Conservation (phyloP, 129 eudicot genomes). For the Pseudognaphalium luteoalbum region DNA sequence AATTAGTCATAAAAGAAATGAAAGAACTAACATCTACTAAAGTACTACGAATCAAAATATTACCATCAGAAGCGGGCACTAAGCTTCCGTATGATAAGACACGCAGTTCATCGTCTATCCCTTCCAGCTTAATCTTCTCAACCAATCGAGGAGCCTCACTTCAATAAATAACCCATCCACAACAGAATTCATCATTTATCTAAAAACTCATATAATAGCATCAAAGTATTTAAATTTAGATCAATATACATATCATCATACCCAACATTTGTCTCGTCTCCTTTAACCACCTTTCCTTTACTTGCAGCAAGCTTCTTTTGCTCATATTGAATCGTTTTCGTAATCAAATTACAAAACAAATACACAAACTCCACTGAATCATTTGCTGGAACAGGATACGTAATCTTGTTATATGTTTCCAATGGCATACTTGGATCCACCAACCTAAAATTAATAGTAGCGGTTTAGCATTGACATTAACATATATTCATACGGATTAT, state of each 20-base stretch:
- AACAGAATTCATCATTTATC: slow-evolving; percentile 7
- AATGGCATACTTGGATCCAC: slow-evolving; percentile 73
- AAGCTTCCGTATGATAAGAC: slow-evolving; percentile 59
- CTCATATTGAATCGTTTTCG: slow-evolving; percentile 74
- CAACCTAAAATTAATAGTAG: slow-evolving; percentile 39
- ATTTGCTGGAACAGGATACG: slow-evolving; percentile 86
- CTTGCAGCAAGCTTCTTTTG: slow-evolving; percentile 42
- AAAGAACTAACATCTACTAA: not conserved
- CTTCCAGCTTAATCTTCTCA: slow-evolving; percentile 42
- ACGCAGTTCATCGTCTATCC: slow-evolving; percentile 41
- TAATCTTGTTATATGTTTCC: slow-evolving; percentile 64
- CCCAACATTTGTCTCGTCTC: slow-evolving; percentile 27
- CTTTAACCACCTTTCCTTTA: slow-evolving; percentile 20
- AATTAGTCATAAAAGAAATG: slow-evolving; percentile 6
- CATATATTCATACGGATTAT: not conserved
- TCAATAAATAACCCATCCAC: slow-evolving; percentile 27
- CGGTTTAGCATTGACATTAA: not conserved
- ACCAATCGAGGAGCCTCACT: slow-evolving; percentile 47
- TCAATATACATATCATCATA: slow-evolving; percentile 16
- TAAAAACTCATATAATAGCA: not conserved
- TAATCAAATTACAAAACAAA: slow-evolving; percentile 87
- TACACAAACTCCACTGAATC: slow-evolving; percentile 89
- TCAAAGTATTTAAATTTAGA: not conserved
- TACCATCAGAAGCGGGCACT: slow-evolving; percentile 67
- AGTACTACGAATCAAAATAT: slow-evolving; percentile 26